These are phyloP conservation scores for Gremmenia infestans DNA, from an alignment of 2,329 filamentous ascomycete species.

Conservation along the genomic window DNA sequence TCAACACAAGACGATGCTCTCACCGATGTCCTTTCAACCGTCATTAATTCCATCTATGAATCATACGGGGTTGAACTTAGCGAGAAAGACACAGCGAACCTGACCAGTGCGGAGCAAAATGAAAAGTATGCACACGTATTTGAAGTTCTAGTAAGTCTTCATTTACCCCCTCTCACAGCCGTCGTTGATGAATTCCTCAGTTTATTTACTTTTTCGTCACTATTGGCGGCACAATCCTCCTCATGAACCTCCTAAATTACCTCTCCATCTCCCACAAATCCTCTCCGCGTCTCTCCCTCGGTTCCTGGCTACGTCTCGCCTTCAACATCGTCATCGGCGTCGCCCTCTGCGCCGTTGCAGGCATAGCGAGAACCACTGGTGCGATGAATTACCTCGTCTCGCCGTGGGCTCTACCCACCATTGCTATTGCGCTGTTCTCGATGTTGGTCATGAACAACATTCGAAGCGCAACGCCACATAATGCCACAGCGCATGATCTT, in stretches of 20 bases:
- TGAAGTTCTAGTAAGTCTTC: slow-evolving; percentile 14
- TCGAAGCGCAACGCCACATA: not conserved
- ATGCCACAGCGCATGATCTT: not conserved
- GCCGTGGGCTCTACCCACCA: slow-evolving; percentile 10
- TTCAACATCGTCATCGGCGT: slow-evolving; percentile 6
- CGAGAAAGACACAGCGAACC: not conserved
- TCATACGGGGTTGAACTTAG: slow-evolving; percentile 13
- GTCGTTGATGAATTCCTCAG: slow-evolving; percentile 1
- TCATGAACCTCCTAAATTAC: slow-evolving; percentile 19
- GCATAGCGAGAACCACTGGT: not conserved
- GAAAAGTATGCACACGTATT: slow-evolving; percentile 14
- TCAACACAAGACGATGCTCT: slow-evolving; percentile 6
- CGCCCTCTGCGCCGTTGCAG: not conserved
- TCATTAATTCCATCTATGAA: slow-evolving; percentile 17
- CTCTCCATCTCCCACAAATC: slow-evolving; percentile 5
- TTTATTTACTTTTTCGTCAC: slow-evolving; percentile 25
- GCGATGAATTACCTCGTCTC: slow-evolving; percentile 6
- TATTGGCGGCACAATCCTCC: slow-evolving; percentile 17
- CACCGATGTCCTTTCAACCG: slow-evolving; percentile 13
- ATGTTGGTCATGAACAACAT: not conserved
- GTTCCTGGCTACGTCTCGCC: slow-evolving; percentile 1
- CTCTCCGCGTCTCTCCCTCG: not conserved
- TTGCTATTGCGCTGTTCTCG: not conserved
- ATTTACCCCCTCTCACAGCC: not conserved
- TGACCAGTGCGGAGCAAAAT: slow-evolving; percentile 13